Evolutionary conservation across 2,329 filamentous ascomycete genomes (phyloP), one percentile per base, ranked within the genome.

Genomic region (Fusarium xylarioides): DNA sequence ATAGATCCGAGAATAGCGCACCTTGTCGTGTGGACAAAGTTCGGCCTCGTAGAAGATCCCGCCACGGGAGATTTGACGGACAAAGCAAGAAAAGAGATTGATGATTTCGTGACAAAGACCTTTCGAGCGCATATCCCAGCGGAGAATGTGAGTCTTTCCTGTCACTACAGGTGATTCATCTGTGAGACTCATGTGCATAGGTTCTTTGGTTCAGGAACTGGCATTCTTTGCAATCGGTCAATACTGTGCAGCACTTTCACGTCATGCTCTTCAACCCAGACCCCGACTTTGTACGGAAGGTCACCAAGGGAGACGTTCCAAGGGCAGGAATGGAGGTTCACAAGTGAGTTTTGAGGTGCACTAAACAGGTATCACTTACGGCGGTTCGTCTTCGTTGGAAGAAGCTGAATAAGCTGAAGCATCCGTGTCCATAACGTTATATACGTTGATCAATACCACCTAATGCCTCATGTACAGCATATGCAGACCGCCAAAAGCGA

Each of bases 1-100:
- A 86, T 98, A 59, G 94, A 96, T 76, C 79, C 85, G 52, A 86
- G 88, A 57, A 95, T 97, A 72, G 89, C 93, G 21, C 95, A 98
- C 80, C 85, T 98, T 6, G 93, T 97, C 10, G 90, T 97, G 18
- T 98, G 95, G 95, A 96, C 93, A 53, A 97, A 97, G 82, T 97
- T 97, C 78, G 86, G 88, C 53, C 85, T 98, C 30, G 87, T 90
- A 59, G 92, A 95, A 64, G 91, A 96, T 76, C 81, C 83, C 8
- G 78, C 64, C 84, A 89, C 90, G 0, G 91, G 89, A 19, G 90
- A 94, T 72, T 82, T 97, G 79, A 94, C 92, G 2, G 85, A 88
- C 7, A 81, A 86, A 68, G 89, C 90, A 12, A 87, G 91, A 54
- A 82, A 81, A 23, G 85, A 90, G 78, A 93, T 98, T 69, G 89